Evolutionary conservation across 441 rosid species (phyloP).

Genomic region (Codiaeum variegatum): DNA sequence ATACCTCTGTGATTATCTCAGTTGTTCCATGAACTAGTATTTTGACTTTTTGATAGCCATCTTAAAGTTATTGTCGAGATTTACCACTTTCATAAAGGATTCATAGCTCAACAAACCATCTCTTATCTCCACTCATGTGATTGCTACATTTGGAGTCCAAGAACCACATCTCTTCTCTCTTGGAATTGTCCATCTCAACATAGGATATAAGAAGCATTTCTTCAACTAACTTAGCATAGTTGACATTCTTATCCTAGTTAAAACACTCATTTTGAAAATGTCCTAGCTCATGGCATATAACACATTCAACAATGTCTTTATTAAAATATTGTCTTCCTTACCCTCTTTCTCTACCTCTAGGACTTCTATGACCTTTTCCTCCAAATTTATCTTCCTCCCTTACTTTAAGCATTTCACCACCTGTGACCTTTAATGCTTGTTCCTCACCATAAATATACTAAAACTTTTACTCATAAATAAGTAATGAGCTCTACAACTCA

Average conservation of each 20-base stretch:
- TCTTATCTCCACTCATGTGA: background rate
- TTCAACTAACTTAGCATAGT: background rate
- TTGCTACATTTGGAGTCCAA: background rate
- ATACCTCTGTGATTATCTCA: background rate
- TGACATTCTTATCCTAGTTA: background rate
- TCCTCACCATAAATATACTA: background rate
- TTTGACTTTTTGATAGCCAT: background rate
- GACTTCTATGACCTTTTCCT: background rate
- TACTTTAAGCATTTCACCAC: background rate
- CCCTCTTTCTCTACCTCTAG: background rate
- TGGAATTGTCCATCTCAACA: background rate
- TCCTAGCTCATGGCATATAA: background rate
- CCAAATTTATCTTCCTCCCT: background rate
- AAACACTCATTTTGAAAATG: background rate
- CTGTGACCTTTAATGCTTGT: background rate
- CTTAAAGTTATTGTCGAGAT: background rate
- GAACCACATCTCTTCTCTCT: conserved; percentile 1
- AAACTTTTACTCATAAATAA: background rate
- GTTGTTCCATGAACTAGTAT: background rate
- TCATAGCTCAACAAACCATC: background rate
- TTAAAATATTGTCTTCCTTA: background rate
- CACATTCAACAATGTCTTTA: background rate
- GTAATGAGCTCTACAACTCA: background rate
- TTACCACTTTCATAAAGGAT: background rate
- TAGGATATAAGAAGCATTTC: background rate